These are phyloP conservation scores for Hypoxylon rubiginosum DNA, from an alignment of 2,329 filamentous ascomycete species.

Conservation along the genomic window DNA sequence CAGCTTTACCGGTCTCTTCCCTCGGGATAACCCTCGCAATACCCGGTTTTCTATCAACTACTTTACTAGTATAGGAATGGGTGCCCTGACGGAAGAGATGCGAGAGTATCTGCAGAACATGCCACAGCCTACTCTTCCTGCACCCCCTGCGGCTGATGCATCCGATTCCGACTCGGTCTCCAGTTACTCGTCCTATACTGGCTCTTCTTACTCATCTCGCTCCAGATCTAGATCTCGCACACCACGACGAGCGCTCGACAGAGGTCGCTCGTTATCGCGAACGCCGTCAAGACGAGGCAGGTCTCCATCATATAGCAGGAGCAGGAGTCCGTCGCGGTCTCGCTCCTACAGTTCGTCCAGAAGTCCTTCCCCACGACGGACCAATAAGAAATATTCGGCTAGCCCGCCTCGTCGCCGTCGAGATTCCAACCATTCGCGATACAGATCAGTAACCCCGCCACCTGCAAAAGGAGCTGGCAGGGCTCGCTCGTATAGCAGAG, in stretches of 20 bases:
- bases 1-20: constrained; percentile 88
- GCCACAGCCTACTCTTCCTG: constrained; percentile 84
- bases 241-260: constrained; percentile 53
- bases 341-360: constrained; percentile 49
- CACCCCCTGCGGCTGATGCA: constrained; percentile 69
- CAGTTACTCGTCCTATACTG: constrained; percentile 82
- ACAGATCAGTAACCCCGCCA: constrained; percentile 43
- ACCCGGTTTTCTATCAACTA: constrained; percentile 99
- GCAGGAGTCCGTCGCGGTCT: constrained; percentile 53
- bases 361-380: constrained; percentile 48
- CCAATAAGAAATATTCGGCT: constrained; percentile 43
- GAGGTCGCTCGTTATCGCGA: constrained; percentile 55
- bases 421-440: constrained; percentile 43
- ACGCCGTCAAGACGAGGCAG: constrained; percentile 52
- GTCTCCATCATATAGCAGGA: constrained; percentile 52
- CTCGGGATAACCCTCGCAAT: constrained; percentile 87
- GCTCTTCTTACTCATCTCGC: constrained; percentile 70
- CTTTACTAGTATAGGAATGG: constrained; percentile 98
- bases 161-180: constrained; percentile 80
- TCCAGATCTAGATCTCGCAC: constrained; percentile 64
- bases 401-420: constrained; percentile 44
- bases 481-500: constrained; percentile 43
- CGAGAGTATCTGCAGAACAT: constrained; percentile 90
- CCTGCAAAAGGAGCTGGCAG: constrained; percentile 36
- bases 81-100: constrained; percentile 93